Conservation (phyloP, 805 yeast species). For the Candida xiaguanensis region DNA sequence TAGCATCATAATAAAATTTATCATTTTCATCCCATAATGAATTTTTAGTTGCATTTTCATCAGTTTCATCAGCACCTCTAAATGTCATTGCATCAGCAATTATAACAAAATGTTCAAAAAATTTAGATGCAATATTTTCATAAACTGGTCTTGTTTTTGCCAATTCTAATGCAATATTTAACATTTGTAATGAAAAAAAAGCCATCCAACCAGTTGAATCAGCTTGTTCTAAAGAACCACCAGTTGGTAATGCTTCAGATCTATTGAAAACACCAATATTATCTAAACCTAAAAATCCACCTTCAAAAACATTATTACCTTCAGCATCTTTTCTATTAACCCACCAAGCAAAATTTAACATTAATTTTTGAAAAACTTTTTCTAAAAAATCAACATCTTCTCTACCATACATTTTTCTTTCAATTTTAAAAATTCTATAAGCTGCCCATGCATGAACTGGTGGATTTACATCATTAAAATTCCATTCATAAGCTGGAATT, state of each 20-base stretch:
- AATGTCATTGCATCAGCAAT: constrained; percentile 94
- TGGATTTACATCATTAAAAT: constrained; percentile 91
- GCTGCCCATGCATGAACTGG: constrained; percentile 98
- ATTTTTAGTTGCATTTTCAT: constrained; percentile 44
- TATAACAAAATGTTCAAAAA: constrained; percentile 86
- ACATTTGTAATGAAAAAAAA: constrained; percentile 83
- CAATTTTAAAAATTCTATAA: constrained; percentile 81
- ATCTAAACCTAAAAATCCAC: constrained; percentile 90
- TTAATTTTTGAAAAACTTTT: constrained; percentile 85
- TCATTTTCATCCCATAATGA: constrained; percentile 90
- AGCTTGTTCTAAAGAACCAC: constrained; percentile 87
- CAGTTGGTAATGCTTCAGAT: constrained; percentile 90
- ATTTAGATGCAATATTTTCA: constrained; percentile 91
- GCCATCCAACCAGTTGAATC: constrained; percentile 99
- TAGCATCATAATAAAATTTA: constrained; percentile 86
- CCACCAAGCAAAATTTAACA: constrained; percentile 96
- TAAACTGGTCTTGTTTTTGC: constrained; percentile 83
- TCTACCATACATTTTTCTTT: constrained; percentile 76
- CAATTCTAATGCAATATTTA: constrained; percentile 85
- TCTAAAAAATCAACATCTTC: constrained; percentile 83
- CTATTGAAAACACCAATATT: constrained; percentile 91
- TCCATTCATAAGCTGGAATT: constrained; percentile 96
- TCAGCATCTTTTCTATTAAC: constrained; percentile 84
- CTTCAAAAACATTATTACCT: constrained; percentile 89
- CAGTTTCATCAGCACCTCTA: constrained; percentile 39